phyloP scores from a whole-genome alignment of 352 stramenopile species.

The Thalassiosira livingstoniorum region DNA sequence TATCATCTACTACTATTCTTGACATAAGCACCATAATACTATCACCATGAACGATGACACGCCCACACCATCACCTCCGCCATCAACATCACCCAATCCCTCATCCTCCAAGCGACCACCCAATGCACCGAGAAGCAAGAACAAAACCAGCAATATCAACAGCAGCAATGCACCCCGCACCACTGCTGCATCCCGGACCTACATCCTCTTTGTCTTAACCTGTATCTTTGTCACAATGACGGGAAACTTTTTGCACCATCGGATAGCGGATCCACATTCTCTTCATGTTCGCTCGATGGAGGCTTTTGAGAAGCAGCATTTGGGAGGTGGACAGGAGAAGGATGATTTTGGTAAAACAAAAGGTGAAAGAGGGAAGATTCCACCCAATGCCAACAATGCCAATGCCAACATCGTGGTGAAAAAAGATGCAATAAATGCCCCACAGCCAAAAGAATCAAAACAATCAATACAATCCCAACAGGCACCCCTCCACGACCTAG shows the following conservation, averaged over 20 bases:
- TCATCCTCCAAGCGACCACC: neutral
- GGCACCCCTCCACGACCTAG: conserved; percentile 32
- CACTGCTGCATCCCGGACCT: conserved; percentile 50
- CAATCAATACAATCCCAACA: neutral
- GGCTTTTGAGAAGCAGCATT: conserved; percentile 42
- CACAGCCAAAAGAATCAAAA: too few species aligned
- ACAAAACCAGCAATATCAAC: too few species aligned
- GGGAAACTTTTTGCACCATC: conserved; percentile 56
- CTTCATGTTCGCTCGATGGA: conserved; percentile 42
- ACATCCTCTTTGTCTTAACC: conserved; percentile 53
- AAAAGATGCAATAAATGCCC: too few species aligned
- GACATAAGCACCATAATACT: too few species aligned
- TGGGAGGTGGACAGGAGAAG: conserved; percentile 25
- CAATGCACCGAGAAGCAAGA: too few species aligned
- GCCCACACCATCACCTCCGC: neutral
- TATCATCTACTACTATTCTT: too few species aligned
- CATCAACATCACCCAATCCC: neutral
- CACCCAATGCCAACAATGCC: neutral
- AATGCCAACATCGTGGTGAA: neutral
- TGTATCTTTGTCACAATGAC: conserved; percentile 55
- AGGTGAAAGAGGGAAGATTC: neutral
- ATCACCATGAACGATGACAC: conserved; percentile 10
- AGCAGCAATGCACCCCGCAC: conserved; percentile 15
- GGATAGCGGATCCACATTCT: conserved; percentile 48
- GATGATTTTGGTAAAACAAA: neutral